phyloP scores from a whole-genome alignment of 2,329 filamentous ascomycete species.

The Hysterium pulicare region DNA sequence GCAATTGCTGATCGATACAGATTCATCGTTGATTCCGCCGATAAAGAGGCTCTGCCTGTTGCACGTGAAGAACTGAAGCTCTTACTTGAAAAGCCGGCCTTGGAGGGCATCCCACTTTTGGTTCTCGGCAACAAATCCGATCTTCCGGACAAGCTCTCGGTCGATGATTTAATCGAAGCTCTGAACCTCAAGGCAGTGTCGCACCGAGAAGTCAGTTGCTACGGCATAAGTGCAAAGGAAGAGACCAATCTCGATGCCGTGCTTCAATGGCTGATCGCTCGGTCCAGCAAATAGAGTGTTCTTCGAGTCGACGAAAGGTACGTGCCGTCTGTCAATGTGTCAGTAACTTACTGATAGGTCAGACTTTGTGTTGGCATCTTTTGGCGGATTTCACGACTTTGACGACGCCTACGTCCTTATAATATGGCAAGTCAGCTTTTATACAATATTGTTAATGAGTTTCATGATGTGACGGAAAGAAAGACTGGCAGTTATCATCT shows the following conservation, averaged over 20 bases:
- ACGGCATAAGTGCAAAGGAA: slow-evolving; percentile 97
- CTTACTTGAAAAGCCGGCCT: slow-evolving; percentile 76
- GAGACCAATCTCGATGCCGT: slow-evolving; percentile 98
- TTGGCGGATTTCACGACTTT: slow-evolving; percentile 22
- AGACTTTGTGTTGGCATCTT: neutral
- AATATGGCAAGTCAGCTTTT: slow-evolving; percentile 36
- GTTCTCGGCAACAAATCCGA: slow-evolving; percentile 98
- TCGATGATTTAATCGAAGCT: slow-evolving; percentile 92
- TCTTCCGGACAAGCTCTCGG: slow-evolving; percentile 81
- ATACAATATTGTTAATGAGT: slow-evolving; percentile 48
- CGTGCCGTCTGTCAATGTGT: neutral
- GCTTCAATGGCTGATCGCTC: slow-evolving; percentile 91
- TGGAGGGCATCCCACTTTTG: slow-evolving; percentile 86
- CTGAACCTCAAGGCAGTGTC: slow-evolving; percentile 86
- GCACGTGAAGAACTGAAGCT: slow-evolving; percentile 91
- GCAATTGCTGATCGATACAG: slow-evolving; percentile 40
- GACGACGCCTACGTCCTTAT: slow-evolving; percentile 34
- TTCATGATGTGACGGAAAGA: slow-evolving; percentile 52
- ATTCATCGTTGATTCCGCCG: slow-evolving; percentile 96
- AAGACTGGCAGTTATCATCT: slow-evolving; percentile 45
- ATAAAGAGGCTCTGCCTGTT: slow-evolving; percentile 72
- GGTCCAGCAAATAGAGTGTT: slow-evolving; percentile 53
- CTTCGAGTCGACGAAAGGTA: neutral
- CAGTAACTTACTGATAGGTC: neutral
- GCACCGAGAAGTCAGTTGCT: slow-evolving; percentile 93